phyloP scores from a whole-genome alignment of 2,329 filamentous ascomycete species.

The Penicillium sp. region DNA sequence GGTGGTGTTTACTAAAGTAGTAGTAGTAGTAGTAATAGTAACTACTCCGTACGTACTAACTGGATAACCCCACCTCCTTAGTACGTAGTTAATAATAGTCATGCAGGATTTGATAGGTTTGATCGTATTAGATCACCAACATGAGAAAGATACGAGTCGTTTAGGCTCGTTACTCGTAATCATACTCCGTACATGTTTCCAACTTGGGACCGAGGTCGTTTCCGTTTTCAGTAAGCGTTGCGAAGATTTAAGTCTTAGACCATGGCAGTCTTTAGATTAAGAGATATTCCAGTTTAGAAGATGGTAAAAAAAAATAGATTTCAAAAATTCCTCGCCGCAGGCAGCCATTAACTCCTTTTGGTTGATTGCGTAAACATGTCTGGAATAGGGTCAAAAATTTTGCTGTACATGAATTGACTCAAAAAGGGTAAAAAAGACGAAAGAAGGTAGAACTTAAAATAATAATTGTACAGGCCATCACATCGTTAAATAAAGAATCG shows the following conservation, averaged over 20 bases:
- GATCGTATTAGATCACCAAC: background rate
- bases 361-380: too few relatives aligned
- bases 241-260: too few relatives aligned
- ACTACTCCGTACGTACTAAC: too few relatives aligned
- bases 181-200: background rate
- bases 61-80: background rate
- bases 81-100: too few relatives aligned
- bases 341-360: background rate
- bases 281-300: too few relatives aligned
- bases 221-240: background rate
- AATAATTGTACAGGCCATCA: constrained; percentile 7
- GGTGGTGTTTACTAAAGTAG: too few relatives aligned
- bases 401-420: background rate
- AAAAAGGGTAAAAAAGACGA: background rate
- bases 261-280: background rate
- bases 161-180: background rate
- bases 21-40: too few relatives aligned
- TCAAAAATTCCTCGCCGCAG: background rate
- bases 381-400: background rate
- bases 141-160: background rate
- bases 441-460: background rate
- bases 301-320: background rate
- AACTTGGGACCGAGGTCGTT: background rate
- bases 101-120: too few relatives aligned
- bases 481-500: background rate